Conservation (phyloP, 768 basidiomycete species). For the Lactarius indigo region DNA sequence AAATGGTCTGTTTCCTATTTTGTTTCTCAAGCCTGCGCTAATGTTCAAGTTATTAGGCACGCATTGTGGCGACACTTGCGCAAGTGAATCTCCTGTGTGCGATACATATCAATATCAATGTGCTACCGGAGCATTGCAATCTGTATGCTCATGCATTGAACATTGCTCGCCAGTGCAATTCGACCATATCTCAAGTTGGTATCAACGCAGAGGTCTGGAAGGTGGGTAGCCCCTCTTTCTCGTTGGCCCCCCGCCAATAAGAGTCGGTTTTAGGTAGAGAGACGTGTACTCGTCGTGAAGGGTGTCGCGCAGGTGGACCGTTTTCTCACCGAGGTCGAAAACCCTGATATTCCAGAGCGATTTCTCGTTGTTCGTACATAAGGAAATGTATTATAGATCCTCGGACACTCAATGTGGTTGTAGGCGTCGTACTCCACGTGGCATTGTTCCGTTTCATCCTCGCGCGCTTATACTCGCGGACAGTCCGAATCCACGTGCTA, state of each 20-base stretch:
- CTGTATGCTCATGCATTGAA: constrained; percentile 29
- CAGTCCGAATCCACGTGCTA: not conserved
- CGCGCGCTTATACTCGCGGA: not conserved
- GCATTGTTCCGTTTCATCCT: not conserved
- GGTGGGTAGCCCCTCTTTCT: constrained; percentile 38
- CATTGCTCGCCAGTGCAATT: constrained; percentile 48
- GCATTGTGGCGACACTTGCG: constrained; percentile 41
- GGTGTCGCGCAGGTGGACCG: constrained; percentile 1
- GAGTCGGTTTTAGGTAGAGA: constrained; percentile 15
- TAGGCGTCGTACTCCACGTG: constrained; percentile 2
- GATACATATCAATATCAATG: constrained; percentile 57
- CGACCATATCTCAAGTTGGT: constrained; percentile 58
- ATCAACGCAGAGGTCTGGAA: constrained; percentile 69
- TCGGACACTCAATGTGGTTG: not conserved
- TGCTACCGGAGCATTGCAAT: constrained; percentile 22
- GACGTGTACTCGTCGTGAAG: not conserved
- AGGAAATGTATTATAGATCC: not conserved
- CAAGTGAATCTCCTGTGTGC: constrained; percentile 46
- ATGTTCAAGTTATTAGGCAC: constrained; percentile 33
- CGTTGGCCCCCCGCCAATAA: not conserved
- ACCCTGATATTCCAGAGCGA: constrained; percentile 16
- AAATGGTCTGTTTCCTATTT: constrained; percentile 40
- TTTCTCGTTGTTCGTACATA: constrained; percentile 8
- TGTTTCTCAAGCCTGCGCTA: not conserved
- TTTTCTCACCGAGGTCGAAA: not conserved